phyloP scores from a whole-genome alignment of 2,329 filamentous ascomycete genomes.

The Hirsutella minnesotensis region DNA sequence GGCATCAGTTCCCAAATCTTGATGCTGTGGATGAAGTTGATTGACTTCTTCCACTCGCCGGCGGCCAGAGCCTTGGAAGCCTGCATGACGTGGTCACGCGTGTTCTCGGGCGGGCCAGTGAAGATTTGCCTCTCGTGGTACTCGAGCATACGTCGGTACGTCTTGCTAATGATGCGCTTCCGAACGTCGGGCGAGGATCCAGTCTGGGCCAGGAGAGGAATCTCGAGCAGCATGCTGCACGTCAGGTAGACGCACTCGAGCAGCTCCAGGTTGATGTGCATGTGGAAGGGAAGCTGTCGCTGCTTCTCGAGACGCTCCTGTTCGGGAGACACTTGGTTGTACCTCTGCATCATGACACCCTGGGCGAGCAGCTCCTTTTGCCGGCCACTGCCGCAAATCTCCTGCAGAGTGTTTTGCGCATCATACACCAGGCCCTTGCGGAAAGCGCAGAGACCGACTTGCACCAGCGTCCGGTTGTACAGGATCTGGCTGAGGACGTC shows the following conservation, averaged over 20 bases:
- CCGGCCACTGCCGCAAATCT: slow-evolving; percentile 93
- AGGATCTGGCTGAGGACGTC: slow-evolving; percentile 96
- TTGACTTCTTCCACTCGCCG: slow-evolving; percentile 97
- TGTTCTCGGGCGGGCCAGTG: slow-evolving; percentile 96
- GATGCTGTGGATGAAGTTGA: slow-evolving; percentile 87
- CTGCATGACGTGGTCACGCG: slow-evolving; percentile 98
- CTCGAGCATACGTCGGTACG: slow-evolving; percentile 96
- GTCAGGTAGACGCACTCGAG: slow-evolving; percentile 97
- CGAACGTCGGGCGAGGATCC: slow-evolving; percentile 93
- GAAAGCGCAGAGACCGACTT: slow-evolving; percentile 97
- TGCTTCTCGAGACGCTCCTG: slow-evolving; percentile 96
- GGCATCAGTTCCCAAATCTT: slow-evolving; percentile 99
- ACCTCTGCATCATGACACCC: slow-evolving; percentile 96
- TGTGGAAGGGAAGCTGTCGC: slow-evolving; percentile 96
- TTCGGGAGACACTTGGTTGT: slow-evolving; percentile 90
- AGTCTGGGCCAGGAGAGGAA: slow-evolving; percentile 90
- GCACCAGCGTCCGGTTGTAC: slow-evolving; percentile 95
- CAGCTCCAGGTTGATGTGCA: slow-evolving; percentile 99
- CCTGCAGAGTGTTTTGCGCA: slow-evolving; percentile 92
- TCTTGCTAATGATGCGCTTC: slow-evolving; percentile 98
- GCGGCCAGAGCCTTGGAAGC: slow-evolving; percentile 92
- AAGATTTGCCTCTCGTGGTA: slow-evolving; percentile 99
- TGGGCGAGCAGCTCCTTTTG: slow-evolving; percentile 97
- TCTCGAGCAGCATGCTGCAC: slow-evolving; percentile 98
- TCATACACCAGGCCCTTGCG: slow-evolving; percentile 94